Conservation (phyloP, 164 flowering plant species). For the Kingdonia uniflora region DNA sequence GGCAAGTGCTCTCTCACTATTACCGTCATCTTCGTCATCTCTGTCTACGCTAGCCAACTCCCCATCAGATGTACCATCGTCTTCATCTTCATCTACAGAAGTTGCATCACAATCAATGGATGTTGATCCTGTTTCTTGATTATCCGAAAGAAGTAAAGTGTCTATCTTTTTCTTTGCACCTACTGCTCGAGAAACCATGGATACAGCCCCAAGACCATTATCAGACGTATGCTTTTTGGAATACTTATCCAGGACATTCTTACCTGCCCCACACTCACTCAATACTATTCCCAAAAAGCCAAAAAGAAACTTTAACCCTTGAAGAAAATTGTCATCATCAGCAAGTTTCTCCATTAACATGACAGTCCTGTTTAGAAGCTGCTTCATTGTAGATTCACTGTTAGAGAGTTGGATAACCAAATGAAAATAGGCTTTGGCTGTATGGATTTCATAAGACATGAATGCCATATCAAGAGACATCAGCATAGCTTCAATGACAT, state of each 20-base stretch:
- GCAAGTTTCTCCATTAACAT: conserved; percentile 62
- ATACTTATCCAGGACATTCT: conserved; percentile 29
- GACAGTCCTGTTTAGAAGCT: conserved; percentile 49
- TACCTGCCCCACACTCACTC: conserved; percentile 54
- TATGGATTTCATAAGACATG: conserved; percentile 49
- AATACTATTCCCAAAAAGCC: conserved; percentile 53
- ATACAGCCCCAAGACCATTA: conserved; percentile 33
- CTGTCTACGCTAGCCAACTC: conserved; percentile 83
- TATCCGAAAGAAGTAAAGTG: conserved; percentile 48
- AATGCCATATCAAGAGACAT: conserved; percentile 68
- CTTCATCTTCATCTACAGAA: conserved; percentile 94
- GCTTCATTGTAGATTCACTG: conserved; percentile 44
- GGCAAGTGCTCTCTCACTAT: conserved; percentile 86
- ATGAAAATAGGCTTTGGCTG: conserved; percentile 64
- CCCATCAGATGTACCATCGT: conserved; percentile 99
- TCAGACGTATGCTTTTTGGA: conserved; percentile 39
- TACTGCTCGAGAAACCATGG: conserved; percentile 32
- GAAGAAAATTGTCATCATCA: conserved; percentile 51
- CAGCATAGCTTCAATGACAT: conserved; percentile 62
- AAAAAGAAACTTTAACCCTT: conserved; percentile 72
- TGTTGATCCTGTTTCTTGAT: conserved; percentile 50
- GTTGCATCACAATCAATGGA: conserved; percentile 90
- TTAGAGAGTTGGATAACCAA: conserved; percentile 67
- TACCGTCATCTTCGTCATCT: conserved; percentile 85
- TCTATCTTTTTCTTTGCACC: conserved; percentile 58